Base-by-base conservation (phyloP, 106 monocot genomes). In the Acorus calamus region DNA sequence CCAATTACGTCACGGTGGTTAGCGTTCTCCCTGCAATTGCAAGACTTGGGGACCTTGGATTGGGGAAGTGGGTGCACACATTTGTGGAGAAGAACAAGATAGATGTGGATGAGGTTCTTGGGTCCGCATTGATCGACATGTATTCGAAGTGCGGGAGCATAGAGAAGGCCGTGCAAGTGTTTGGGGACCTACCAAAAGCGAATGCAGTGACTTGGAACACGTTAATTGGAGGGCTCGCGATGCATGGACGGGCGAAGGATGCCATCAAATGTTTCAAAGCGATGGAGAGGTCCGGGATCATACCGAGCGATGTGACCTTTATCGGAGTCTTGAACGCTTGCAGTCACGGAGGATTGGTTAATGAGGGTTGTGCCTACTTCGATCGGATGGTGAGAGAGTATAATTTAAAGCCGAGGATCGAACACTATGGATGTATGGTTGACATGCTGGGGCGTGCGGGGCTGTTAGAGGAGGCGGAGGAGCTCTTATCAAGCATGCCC, bases 21-120 rank as follows among this genome's bases (percentile, higher is more conserved):
- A 77, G 68, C 43, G 57, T 80, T 57, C 74, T 77, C 56, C 79
- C 87, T 44, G 79, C 83, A 9, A 77, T 79, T 44, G 63, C 87
- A 3, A 42, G 80, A 14, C 64, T 80, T 13, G 70, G 77, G 4
- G 57, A 63, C 4, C 49, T 77, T 47, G 74, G 71, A 49, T 47
- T 77, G 14, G 67, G 67, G 11, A 14, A 48, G 14, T 47, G 8
- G 12, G 5, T 57, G 42, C 75, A 75, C 51, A 2, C 5, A 4
- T 75, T 53, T 49, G 5, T 75, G 9, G 10, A 12, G 45, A 68
- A 44, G 56, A 68, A 49, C n/a, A 7, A 10, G 12, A 55, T 55
- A 13, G 41, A 50, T 4, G 8, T 65, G n/a, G n/a, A n/a, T n/a
- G n/a, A n/a, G n/a, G n/a, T n/a, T n/a, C n/a, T n/a, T n/a, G n/a